Percentiles rank a stretch among this genome's conserved stretches.
Conservation (phyloP, 495 filamentous ascomycete species). For the Lophiostoma macrostomum region DNA sequence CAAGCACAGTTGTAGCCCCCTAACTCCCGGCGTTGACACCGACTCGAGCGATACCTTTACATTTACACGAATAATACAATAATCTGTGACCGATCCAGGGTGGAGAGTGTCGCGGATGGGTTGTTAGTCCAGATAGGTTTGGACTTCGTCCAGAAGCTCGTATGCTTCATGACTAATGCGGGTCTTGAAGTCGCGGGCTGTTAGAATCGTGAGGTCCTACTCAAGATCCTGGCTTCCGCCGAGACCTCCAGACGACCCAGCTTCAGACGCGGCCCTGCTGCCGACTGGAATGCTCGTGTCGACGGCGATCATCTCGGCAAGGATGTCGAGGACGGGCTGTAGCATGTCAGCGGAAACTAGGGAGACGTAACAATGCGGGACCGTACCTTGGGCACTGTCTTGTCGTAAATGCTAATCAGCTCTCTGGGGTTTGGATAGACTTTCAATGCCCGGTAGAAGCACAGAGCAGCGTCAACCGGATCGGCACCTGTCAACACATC, state of each 20-base stretch:
- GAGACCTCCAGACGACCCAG: slow-evolving; percentile 22
- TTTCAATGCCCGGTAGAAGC: slow-evolving; percentile 97
- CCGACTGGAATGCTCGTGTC: slow-evolving; percentile 69
- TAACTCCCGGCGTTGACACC: slow-evolving; percentile 17
- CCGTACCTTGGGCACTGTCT: slow-evolving; percentile 84
- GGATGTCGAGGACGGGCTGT: slow-evolving; percentile 84
- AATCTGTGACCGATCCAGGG: neutral
- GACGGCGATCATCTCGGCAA: slow-evolving; percentile 96
- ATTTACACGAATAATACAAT: slow-evolving; percentile 27
- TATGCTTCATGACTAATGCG: too few relatives aligned
- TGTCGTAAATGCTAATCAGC: slow-evolving; percentile 94
- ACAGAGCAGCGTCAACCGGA: slow-evolving; percentile 79
- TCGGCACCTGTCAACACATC: slow-evolving; percentile 55
- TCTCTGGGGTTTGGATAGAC: slow-evolving; percentile 93
- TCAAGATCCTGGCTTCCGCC: too few relatives aligned
- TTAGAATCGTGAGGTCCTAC: too few relatives aligned
- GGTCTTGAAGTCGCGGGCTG: too few relatives aligned
- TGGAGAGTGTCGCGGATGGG: neutral
- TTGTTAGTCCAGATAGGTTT: neutral
- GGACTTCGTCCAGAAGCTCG: neutral
- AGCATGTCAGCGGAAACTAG: slow-evolving; percentile 23
- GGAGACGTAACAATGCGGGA: neutral
- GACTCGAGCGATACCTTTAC: slow-evolving; percentile 16
- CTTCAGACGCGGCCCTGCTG: slow-evolving; percentile 24
- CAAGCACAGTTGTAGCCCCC: neutral